Percentiles rank a stretch among this genome's conserved stretches.
Evolutionary conservation across 2,329 filamentous ascomycete species (phyloP).

Genomic region (Diaporthe citri): DNA sequence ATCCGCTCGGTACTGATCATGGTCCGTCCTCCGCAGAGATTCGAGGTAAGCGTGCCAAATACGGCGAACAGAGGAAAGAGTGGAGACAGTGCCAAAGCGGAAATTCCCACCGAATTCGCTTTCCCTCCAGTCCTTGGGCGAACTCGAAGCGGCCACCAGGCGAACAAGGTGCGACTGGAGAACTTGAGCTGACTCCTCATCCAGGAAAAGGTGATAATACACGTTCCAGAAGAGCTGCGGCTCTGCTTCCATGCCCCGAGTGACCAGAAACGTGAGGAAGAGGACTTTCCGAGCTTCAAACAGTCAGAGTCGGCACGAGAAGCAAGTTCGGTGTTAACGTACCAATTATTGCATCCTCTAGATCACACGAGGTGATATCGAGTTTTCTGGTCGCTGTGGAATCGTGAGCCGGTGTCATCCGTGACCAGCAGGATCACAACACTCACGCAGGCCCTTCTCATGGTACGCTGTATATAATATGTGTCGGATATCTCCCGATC

Average conservation of each 20-base stretch:
- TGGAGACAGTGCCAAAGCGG: conserved; percentile 20
- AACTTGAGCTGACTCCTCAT: conserved; percentile 50
- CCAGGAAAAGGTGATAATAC: conserved; percentile 67
- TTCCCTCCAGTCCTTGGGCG: conserved; percentile 58
- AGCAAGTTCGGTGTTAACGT: conserved; percentile 36
- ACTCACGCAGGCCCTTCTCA: conserved; percentile 54
- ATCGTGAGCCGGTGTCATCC: conserved; percentile 42
- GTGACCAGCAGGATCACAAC: not conserved
- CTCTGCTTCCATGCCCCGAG: conserved; percentile 48
- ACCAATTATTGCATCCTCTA: conserved; percentile 64
- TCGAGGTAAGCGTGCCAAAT: conserved; percentile 56
- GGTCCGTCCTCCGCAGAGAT: conserved; percentile 38
- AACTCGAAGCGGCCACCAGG: conserved; percentile 54
- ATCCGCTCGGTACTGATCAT: conserved; percentile 40
- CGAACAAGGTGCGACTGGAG: conserved; percentile 59
- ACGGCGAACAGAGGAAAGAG: conserved; percentile 53
- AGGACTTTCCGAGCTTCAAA: conserved; percentile 66
- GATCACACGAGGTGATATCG: conserved; percentile 70
- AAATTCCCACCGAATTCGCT: conserved; percentile 55
- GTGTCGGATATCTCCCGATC: conserved; percentile 68
- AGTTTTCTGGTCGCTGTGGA: conserved; percentile 54
- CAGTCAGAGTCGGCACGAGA: conserved; percentile 29
- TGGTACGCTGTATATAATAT: conserved; percentile 66
- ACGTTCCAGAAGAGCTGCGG: conserved; percentile 61
- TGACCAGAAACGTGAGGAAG: conserved; percentile 63